Evolutionary conservation across 495 filamentous ascomycete species (phyloP).

Genomic region (Lophiotrema nucula): DNA sequence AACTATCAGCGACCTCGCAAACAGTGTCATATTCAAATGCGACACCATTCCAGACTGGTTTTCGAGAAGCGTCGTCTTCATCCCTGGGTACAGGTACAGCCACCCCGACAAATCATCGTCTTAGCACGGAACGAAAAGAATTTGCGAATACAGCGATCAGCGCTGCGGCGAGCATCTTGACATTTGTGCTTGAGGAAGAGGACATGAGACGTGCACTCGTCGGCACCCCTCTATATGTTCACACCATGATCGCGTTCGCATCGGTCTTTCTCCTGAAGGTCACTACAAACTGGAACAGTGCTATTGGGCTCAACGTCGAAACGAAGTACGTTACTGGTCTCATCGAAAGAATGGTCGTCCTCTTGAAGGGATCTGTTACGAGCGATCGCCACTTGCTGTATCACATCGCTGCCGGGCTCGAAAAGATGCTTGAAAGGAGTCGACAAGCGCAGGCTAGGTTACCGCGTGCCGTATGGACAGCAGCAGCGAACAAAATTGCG

Average conservation of each 20-base stretch:
- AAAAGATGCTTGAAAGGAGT: not conserved
- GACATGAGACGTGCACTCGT: constrained; percentile 41
- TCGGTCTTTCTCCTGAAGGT: constrained; percentile 43
- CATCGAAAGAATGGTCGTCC: not conserved
- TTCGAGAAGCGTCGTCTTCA: not conserved
- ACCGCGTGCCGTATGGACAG: too few relatives aligned
- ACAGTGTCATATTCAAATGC: too few relatives aligned
- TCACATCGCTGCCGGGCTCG: not conserved
- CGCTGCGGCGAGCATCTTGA: not conserved
- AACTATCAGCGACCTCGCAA: too few relatives aligned
- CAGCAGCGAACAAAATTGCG: too few relatives aligned
- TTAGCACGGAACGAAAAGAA: not conserved
- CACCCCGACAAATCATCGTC: not conserved
- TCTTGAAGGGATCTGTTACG: not conserved
- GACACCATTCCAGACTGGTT: too few relatives aligned
- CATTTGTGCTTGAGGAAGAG: constrained; percentile 10
- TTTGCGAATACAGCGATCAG: not conserved
- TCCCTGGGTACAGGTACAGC: not conserved
- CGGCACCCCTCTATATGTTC: constrained; percentile 38
- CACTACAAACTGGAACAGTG: constrained; percentile 14
- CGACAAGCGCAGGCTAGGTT: too few relatives aligned
- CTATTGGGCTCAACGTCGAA: not conserved
- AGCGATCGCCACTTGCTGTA: not conserved
- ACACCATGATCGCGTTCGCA: constrained; percentile 45
- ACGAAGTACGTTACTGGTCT: not conserved